phyloP scores from a whole-genome alignment of 495 filamentous ascomycete genomes.

The Hypoxylon subgilvum region DNA sequence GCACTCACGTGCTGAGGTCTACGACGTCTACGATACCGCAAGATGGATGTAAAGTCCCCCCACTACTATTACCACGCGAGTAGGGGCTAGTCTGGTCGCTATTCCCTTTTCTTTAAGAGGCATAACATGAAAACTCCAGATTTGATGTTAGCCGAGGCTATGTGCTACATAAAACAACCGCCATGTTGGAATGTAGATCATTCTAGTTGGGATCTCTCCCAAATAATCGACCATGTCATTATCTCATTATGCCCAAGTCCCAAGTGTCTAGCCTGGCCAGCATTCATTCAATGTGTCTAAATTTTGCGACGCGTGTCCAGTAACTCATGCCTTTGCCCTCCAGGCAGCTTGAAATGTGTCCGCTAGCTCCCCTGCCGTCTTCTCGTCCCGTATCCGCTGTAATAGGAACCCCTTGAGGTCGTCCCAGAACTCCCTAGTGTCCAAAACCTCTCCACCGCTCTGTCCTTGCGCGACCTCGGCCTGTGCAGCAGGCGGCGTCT shows the following conservation, averaged over 20 bases:
- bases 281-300: not conserved
- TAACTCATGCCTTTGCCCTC: constrained; percentile 49
- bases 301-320: not conserved
- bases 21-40: constrained; percentile 38
- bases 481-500: constrained; percentile 44
- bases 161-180: constrained; percentile 37
- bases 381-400: constrained; percentile 76
- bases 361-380: constrained; percentile 66
- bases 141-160: constrained; percentile 41
- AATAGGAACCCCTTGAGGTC: constrained; percentile 82
- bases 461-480: constrained; percentile 56
- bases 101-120: constrained; percentile 35
- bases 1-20: constrained; percentile 34
- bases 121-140: constrained; percentile 39
- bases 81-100: constrained; percentile 35
- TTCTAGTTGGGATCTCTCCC: constrained; percentile 24
- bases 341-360: constrained; percentile 74
- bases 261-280: not conserved
- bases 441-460: constrained; percentile 64
- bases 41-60: constrained; percentile 30
- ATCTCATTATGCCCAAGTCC: constrained; percentile 15
- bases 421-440: constrained; percentile 81
- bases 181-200: constrained; percentile 39
- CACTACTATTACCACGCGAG: constrained; percentile 25
- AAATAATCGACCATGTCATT: constrained; percentile 22